Conservation (phyloP, 2,329 filamentous ascomycete genomes). For the Cercospora sp. region DNA sequence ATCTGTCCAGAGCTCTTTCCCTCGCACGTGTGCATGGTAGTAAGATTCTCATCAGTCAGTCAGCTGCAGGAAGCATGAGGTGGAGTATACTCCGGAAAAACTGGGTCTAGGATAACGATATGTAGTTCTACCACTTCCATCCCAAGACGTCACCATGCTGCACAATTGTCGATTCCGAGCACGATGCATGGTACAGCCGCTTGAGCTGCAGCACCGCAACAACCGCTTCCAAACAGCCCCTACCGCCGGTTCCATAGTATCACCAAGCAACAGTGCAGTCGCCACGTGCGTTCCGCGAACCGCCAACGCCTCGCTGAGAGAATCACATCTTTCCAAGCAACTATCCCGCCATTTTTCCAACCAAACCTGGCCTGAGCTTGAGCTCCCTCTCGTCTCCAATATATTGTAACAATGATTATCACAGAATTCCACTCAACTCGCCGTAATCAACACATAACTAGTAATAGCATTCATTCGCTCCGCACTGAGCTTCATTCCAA, state of each 20-base stretch:
- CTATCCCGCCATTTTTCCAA: background rate
- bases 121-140: background rate
- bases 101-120: background rate
- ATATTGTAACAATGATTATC: background rate
- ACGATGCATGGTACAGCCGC: background rate
- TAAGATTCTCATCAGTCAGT: background rate
- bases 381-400: background rate
- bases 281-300: background rate
- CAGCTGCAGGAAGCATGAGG: background rate
- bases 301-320: background rate
- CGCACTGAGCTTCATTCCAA: slow-evolving; percentile 89
- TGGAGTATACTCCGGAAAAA: background rate
- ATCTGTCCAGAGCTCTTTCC: background rate
- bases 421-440: slow-evolving; percentile 35
- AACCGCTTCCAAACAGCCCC: background rate
- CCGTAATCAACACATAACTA: slow-evolving; percentile 46
- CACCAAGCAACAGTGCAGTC: background rate
- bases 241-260: background rate
- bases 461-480: slow-evolving; percentile 81
- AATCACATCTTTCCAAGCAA: background rate
- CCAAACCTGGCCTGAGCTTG: background rate
- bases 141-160: no score
- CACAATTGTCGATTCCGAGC: no score
- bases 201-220: background rate
- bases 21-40: background rate